These are phyloP conservation scores for Penicillium nucicola DNA, from an alignment of 495 filamentous ascomycete species.

Conservation along the genomic window DNA sequence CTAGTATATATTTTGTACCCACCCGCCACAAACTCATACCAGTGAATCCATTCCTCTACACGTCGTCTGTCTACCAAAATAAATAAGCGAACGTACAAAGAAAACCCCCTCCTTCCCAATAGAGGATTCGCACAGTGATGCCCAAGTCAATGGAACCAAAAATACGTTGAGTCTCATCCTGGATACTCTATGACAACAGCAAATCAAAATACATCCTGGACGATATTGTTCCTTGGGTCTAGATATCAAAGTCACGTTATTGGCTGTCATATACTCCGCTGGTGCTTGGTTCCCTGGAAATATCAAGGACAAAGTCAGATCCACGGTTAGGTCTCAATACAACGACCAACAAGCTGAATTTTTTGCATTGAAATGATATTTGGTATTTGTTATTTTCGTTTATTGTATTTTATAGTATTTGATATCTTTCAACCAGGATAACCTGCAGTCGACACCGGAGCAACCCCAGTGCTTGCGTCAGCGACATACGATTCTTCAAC, in stretches of 20 bases:
- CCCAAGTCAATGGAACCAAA: background rate
- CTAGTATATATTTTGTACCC: too few species aligned
- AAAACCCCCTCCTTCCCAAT: too few species aligned
- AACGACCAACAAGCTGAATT: background rate
- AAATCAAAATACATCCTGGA: background rate
- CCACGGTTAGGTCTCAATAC: background rate
- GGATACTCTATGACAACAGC: background rate
- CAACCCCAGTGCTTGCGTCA: background rate
- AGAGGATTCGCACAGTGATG: too few species aligned
- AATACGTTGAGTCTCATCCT: background rate
- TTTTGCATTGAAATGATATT: background rate
- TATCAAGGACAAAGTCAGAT: background rate
- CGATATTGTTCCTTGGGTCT: conserved; percentile 2
- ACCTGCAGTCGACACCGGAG: too few species aligned
- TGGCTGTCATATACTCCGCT: conserved; percentile 17
- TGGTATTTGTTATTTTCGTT: background rate
- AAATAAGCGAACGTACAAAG: too few species aligned
- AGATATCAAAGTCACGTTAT: conserved; percentile 4
- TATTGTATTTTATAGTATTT: background rate
- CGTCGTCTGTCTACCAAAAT: too few species aligned
- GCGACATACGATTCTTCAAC: background rate
- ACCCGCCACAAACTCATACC: too few species aligned
- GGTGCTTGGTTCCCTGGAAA: background rate
- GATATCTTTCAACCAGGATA: too few species aligned
- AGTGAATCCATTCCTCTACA: too few species aligned